These are phyloP conservation scores for Pleurotus platypus DNA, from an alignment of 768 basidiomycete genomes.

Conservation along the genomic window DNA sequence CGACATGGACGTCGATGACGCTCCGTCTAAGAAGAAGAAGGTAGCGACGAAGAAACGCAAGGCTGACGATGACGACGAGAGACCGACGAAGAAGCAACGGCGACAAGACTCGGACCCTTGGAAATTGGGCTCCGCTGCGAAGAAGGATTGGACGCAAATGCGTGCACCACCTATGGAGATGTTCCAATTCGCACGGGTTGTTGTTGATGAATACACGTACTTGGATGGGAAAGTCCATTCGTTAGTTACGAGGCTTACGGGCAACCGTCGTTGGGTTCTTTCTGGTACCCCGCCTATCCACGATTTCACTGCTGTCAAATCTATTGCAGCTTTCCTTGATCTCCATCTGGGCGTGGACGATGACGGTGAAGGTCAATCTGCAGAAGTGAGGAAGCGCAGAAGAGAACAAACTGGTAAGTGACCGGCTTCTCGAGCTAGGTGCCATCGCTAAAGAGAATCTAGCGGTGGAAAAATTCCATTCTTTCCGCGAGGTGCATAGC, in stretches of 20 bases:
- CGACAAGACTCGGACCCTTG: constrained; percentile 64
- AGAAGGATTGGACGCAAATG: constrained; percentile 76
- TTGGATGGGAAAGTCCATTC: constrained; percentile 77
- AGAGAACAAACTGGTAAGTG: constrained; percentile 80
- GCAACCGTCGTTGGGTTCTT: constrained; percentile 89
- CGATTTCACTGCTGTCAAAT: constrained; percentile 87
- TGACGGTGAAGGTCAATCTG: constrained; percentile 74
- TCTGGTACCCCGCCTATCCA: constrained; percentile 94
- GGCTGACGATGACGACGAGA: constrained; percentile 30
- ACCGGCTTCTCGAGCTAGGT: not conserved
- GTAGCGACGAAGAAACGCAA: constrained; percentile 35
- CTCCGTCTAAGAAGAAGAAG: constrained; percentile 28
- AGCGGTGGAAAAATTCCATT: constrained; percentile 93
- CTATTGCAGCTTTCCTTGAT: constrained; percentile 83
- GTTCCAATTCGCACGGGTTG: constrained; percentile 86
- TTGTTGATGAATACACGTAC: constrained; percentile 95
- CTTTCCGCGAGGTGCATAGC: constrained; percentile 92
- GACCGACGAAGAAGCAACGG: constrained; percentile 55
- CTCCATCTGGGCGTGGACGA: constrained; percentile 93
- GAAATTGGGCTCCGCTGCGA: constrained; percentile 66
- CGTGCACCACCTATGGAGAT: constrained; percentile 83
- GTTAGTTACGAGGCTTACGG: constrained; percentile 71
- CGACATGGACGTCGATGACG: constrained; percentile 57
- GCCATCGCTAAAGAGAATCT: constrained; percentile 14
- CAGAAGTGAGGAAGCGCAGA: constrained; percentile 74